Conservation (phyloP, 441 rosid species). For the Erodium texanum region DNA sequence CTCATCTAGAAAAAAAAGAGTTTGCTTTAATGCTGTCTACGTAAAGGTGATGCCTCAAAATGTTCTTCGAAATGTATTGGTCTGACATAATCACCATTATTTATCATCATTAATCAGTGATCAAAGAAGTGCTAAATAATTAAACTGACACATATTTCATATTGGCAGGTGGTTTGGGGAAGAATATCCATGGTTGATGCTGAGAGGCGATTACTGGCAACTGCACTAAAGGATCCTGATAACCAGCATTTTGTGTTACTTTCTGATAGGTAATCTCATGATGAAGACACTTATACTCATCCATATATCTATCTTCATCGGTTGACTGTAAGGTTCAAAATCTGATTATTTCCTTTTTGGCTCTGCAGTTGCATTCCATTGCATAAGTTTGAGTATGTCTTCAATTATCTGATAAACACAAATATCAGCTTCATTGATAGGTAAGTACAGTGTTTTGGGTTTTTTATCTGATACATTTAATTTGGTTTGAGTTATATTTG, state of each 20-base stretch:
- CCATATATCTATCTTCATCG: not conserved
- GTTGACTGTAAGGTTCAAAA: not conserved
- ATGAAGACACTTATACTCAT: not conserved
- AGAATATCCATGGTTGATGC: conserved; percentile 97
- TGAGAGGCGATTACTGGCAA: conserved; percentile 77
- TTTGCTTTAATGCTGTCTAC: not conserved
- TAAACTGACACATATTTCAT: conserved; percentile 9
- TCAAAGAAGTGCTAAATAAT: not conserved
- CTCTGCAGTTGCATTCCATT: conserved; percentile 77
- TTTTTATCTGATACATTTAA: not conserved
- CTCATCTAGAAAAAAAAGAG: not conserved
- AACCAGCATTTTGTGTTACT: conserved; percentile 94
- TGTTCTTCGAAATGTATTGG: not conserved
- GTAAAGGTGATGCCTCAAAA: not conserved
- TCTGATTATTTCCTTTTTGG: conserved; percentile 20
- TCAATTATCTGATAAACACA: conserved; percentile 65
- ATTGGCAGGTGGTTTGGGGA: conserved; percentile 83
- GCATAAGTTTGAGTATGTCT: conserved; percentile 72
- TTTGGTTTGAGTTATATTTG: no score
- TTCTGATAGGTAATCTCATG: conserved; percentile 58
- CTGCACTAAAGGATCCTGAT: conserved; percentile 79
- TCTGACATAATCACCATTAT: not conserved
- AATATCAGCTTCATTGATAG: conserved; percentile 84
- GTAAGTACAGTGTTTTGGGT: conserved; percentile 30
- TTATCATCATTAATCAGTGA: not conserved